Evolutionary conservation across 257 asterid genomes (phyloP).

Genomic region (Paulownia fortunei): DNA sequence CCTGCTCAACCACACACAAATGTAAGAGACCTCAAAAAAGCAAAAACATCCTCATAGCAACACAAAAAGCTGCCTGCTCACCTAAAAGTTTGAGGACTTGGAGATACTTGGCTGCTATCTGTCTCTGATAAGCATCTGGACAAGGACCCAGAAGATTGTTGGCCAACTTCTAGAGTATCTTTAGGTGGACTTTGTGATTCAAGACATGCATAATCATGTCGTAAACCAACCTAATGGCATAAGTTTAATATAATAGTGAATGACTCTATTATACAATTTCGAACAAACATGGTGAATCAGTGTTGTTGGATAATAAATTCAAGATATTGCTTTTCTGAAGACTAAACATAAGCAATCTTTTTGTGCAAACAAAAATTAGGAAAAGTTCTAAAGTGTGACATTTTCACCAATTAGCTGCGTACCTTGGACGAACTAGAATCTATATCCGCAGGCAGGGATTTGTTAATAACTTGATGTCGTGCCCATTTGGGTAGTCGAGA

Average conservation of each 20-base stretch:
- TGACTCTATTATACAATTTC: not conserved
- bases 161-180: conserved; percentile 26
- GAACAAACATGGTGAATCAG: not conserved
- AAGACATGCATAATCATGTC: conserved; percentile 34
- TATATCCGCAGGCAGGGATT: conserved; percentile 28
- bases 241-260: conserved; percentile 7
- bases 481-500: conserved; percentile 86
- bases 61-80: conserved; percentile 17
- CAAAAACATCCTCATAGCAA: not conserved
- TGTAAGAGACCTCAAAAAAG: conserved; percentile 6
- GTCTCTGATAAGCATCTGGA: conserved; percentile 39
- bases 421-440: conserved; percentile 54
- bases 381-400: not conserved
- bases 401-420: conserved; percentile 22
- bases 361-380: conserved; percentile 4
- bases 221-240: conserved; percentile 37
- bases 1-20: conserved; percentile 36
- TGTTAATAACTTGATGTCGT: conserved; percentile 42
- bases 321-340: not conserved
- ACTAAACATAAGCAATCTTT: not conserved
- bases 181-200: conserved; percentile 38
- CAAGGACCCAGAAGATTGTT: conserved; percentile 37
- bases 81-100: conserved; percentile 44
- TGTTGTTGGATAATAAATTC: not conserved
- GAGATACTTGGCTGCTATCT: conserved; percentile 44